Evolutionary conservation across 306 rosid genomes (phyloP).

Genomic region (Trifolium repens): DNA sequence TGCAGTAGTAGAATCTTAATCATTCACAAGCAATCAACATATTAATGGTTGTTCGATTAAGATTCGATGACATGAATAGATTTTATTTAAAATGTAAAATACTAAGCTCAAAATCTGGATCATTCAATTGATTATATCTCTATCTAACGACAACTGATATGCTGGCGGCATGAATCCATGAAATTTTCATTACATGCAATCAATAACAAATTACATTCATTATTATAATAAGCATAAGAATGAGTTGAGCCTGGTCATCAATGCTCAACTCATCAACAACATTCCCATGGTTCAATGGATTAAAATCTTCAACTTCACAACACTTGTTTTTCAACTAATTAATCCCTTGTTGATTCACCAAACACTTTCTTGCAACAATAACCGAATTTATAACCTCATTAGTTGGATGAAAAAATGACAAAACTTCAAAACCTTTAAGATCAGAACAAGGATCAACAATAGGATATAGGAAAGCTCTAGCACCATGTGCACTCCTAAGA

Average conservation of each 20-base stretch:
- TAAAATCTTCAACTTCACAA: slow-evolving; percentile 38
- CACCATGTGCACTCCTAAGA: slow-evolving; percentile 82
- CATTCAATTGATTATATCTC: too few species aligned
- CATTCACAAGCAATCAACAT: too few species aligned
- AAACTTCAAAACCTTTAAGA: slow-evolving; percentile 68
- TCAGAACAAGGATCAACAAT: slow-evolving; percentile 60
- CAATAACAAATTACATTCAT: not conserved
- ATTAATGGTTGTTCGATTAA: too few species aligned
- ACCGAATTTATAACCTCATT: slow-evolving; percentile 77
- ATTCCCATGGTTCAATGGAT: slow-evolving; percentile 36
- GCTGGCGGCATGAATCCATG: too few species aligned
- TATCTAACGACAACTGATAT: too few species aligned
- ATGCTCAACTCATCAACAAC: slow-evolving; percentile 39
- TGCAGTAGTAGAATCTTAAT: too few species aligned
- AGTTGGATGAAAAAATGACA: slow-evolving; percentile 72
- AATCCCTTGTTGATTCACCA: slow-evolving; percentile 35
- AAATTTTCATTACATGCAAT: too few species aligned
- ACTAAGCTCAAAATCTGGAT: too few species aligned
- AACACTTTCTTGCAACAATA: slow-evolving; percentile 56
- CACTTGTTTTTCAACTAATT: slow-evolving; percentile 37
- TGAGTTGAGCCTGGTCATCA: slow-evolving; percentile 29
- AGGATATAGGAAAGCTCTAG: slow-evolving; percentile 72
- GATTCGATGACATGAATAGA: too few species aligned
- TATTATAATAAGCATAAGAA: not conserved
- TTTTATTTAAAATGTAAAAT: too few species aligned